phyloP scores from a whole-genome alignment of 2,329 filamentous ascomycete genomes.

The Ascocoryne sarcoides region DNA sequence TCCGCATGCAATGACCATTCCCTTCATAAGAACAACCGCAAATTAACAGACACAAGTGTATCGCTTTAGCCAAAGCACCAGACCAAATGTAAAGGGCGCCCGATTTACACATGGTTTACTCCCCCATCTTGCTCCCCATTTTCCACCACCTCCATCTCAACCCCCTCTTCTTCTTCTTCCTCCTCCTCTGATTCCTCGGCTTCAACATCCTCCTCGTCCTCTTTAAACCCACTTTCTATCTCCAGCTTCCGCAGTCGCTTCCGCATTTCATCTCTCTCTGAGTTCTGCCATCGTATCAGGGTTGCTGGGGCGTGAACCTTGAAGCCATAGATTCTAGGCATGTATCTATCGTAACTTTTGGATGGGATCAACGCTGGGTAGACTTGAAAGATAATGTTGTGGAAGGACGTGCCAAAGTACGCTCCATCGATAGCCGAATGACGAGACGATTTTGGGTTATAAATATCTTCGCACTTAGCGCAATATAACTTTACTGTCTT shows the following conservation, averaged over 20 bases:
- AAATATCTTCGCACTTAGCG: constrained; percentile 92
- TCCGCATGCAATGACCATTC: constrained; percentile 12
- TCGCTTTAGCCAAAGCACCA: constrained; percentile 7
- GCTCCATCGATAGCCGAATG: constrained; percentile 94
- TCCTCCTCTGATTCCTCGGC: constrained; percentile 50
- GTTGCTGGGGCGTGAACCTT: constrained; percentile 86
- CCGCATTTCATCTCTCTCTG: constrained; percentile 73
- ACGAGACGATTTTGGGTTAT: constrained; percentile 96
- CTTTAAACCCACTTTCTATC: constrained; percentile 73
- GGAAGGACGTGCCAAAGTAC: constrained; percentile 96
- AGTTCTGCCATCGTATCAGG: constrained; percentile 83
- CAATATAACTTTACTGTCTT: constrained; percentile 97
- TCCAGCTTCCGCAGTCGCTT: constrained; percentile 60
- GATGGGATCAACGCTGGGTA: constrained; percentile 82
- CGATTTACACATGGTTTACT: constrained; percentile 9
- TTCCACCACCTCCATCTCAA: constrained; percentile 22
- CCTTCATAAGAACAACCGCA: constrained; percentile 9
- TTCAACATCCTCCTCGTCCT: constrained; percentile 51
- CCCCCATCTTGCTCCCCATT: constrained; percentile 18
- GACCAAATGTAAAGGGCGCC: background rate
- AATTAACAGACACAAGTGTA: background rate
- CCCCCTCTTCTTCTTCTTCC: constrained; percentile 33
- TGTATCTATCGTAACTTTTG: constrained; percentile 79
- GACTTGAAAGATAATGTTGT: constrained; percentile 98
- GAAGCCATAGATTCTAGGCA: constrained; percentile 89